A percentile compares a stretch with the other conserved stretches of the same genome.
Evolutionary conservation across 2,329 filamentous ascomycete genomes (phyloP).

Genomic region (Neonectria faginata): DNA sequence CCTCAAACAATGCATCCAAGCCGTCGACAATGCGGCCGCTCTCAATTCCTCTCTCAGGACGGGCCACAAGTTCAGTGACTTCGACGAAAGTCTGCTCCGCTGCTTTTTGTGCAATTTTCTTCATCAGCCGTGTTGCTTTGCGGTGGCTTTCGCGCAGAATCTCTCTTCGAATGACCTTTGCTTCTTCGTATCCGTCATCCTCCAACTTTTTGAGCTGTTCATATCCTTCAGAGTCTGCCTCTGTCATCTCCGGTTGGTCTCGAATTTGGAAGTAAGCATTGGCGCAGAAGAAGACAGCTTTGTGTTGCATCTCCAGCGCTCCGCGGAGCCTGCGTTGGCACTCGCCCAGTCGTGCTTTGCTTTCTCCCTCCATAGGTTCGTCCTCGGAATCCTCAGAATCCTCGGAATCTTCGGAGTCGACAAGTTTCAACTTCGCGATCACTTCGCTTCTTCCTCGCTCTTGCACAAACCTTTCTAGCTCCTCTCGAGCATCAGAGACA

Average conservation of each 20-base stretch:
- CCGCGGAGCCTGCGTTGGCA: conserved; percentile 74
- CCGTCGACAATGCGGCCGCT: conserved; percentile 73
- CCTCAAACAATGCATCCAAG: conserved; percentile 72
- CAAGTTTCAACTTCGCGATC: conserved; percentile 12
- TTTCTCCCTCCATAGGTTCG: conserved; percentile 50
- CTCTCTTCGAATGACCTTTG: conserved; percentile 82
- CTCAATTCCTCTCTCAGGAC: conserved; percentile 75
- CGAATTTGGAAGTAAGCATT: conserved; percentile 89
- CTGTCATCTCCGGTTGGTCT: conserved; percentile 71
- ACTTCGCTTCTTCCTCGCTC: conserved; percentile 31
- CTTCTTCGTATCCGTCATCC: conserved; percentile 78
- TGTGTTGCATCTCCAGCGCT: conserved; percentile 83
- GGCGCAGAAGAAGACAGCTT: conserved; percentile 84
- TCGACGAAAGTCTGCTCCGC: conserved; percentile 67
- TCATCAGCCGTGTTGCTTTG: conserved; percentile 66
- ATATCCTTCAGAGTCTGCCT: conserved; percentile 75
- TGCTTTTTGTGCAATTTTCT: conserved; percentile 66
- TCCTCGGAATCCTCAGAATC: conserved; percentile 48
- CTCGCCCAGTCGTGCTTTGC: conserved; percentile 62
- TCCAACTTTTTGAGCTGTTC: conserved; percentile 76
- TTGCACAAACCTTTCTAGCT: conserved; percentile 65
- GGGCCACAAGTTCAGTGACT: conserved; percentile 68
- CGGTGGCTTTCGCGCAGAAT: conserved; percentile 70
- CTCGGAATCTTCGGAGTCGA: conserved; percentile 18
- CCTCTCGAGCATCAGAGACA: conserved; percentile 73